Base-by-base conservation (phyloP, 495 filamentous ascomycete genomes). In the Trichocladium uniseriatum region DNA sequence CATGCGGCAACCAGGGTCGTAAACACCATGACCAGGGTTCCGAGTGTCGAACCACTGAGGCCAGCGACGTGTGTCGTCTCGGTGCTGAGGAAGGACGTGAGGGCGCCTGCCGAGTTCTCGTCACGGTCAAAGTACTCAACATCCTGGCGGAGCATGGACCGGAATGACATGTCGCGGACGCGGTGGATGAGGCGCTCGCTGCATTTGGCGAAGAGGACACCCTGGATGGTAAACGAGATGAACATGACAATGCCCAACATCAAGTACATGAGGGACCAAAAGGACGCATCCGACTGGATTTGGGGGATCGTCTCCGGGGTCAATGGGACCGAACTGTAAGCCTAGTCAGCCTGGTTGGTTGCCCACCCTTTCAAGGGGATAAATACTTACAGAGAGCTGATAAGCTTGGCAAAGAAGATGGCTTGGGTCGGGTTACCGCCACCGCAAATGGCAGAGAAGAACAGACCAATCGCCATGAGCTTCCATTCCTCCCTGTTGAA, bases 201-300 rank as follows among this genome's bases (percentile, higher is more conserved):
- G 69, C 86, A 89, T 57, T 82, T 84, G 6, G 86, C 89, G 50
- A 96, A 94, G 5, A 61, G 27, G 21, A 86, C 51, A 34, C 88
- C 90, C 54, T 91, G 84, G 31, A 58, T 59, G 29, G 74, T 69
- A 55, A 85, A 85, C 2, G 80, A 77, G 43, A 91, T 60, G 51
- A 95, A 80, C 59, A 85, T 79, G 24, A 81, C 76, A 38, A 94
- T 63, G 14, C 85, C 92, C n/a, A 95, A 78, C 78, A 96, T 89
- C 19, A 97, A 76, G 63, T 92, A 98, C 89, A 98, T 95, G 49
- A 82, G 63, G 31, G 79, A 80, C 91, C 92, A 98, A 66, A 96
- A 97, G 53, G 92, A 80, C 36, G 80, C 80, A 36, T 86, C 79
- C 3, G 75, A 71, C 41, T 82, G 75, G 32, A 94, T 60, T 13